phyloP scores from a whole-genome alignment of 495 filamentous ascomycete species.

The Lophium mytilinum region DNA sequence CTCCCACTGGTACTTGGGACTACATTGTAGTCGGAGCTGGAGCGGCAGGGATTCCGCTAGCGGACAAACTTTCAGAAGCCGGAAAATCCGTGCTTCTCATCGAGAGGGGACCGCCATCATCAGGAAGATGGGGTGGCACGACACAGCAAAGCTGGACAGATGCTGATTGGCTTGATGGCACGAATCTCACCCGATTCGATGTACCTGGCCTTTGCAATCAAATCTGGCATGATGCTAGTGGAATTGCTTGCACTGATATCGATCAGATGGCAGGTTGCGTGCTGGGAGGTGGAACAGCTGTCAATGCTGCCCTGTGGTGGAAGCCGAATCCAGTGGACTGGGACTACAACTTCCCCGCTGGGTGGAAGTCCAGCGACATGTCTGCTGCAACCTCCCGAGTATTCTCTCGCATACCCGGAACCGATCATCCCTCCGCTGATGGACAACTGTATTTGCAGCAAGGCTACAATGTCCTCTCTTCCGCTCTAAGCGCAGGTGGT shows the following conservation, averaged over 20 bases:
- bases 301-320: constrained; percentile 60
- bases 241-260: constrained; percentile 59
- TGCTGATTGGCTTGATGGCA: constrained; percentile 60
- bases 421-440: constrained; percentile 57
- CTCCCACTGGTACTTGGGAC: constrained; percentile 49
- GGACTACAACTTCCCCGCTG: constrained; percentile 63
- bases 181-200: constrained; percentile 65
- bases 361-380: constrained; percentile 63
- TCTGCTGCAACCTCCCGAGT: constrained; percentile 48
- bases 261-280: constrained; percentile 70
- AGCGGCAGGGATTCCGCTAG: constrained; percentile 56
- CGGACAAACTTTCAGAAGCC: constrained; percentile 54
- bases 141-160: constrained; percentile 49
- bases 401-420: constrained; percentile 63
- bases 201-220: constrained; percentile 71
- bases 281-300: constrained; percentile 67
- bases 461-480: constrained; percentile 53
- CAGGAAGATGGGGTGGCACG: constrained; percentile 50
- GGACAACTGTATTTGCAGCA: constrained; percentile 61
- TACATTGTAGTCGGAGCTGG: constrained; percentile 62
- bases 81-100: constrained; percentile 59
- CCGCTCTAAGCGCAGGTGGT: constrained; percentile 48
- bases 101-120: constrained; percentile 56
- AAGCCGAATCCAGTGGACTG: constrained; percentile 55
- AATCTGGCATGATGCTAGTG: constrained; percentile 55